These are phyloP conservation scores for Fusarium liriodendri DNA, from an alignment of 2,329 filamentous ascomycete genomes.

Conservation along the genomic window DNA sequence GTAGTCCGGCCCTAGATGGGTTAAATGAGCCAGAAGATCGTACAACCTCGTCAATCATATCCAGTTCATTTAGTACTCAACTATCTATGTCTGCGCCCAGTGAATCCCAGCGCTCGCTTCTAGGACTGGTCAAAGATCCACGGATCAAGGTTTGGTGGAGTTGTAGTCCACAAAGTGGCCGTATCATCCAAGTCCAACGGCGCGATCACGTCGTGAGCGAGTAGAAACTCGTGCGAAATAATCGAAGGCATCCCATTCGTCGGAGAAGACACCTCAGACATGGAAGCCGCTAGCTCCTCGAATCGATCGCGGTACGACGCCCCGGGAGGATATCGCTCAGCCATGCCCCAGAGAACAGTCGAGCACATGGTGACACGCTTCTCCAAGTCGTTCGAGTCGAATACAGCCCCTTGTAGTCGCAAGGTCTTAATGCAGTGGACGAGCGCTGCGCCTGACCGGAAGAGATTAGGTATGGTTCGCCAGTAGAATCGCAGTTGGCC, in stretches of 20 bases:
- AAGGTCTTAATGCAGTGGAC: conserved; percentile 32
- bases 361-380: conserved; percentile 33
- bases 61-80: neutral
- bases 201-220: neutral
- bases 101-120: neutral
- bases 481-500: conserved; percentile 43
- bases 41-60: neutral
- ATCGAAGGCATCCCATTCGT: fast-evolving
- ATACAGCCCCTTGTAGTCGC: fast-evolving
- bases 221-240: neutral
- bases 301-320: conserved; percentile 41
- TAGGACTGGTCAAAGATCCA: conserved; percentile 12
- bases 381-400: conserved; percentile 9
- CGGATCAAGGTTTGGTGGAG: conserved; percentile 1
- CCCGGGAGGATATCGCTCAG: conserved; percentile 41
- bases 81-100: neutral
- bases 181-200: conserved; percentile 10
- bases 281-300: conserved; percentile 28
- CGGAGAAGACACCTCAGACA: conserved; percentile 16
- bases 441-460: conserved; percentile 35
- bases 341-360: conserved; percentile 45
- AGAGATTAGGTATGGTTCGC: conserved; percentile 43
- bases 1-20: too few relatives aligned
- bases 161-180: neutral
- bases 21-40: too few relatives aligned